Conservation (phyloP, 148 eudicot species). For the Cornus controversa region DNA sequence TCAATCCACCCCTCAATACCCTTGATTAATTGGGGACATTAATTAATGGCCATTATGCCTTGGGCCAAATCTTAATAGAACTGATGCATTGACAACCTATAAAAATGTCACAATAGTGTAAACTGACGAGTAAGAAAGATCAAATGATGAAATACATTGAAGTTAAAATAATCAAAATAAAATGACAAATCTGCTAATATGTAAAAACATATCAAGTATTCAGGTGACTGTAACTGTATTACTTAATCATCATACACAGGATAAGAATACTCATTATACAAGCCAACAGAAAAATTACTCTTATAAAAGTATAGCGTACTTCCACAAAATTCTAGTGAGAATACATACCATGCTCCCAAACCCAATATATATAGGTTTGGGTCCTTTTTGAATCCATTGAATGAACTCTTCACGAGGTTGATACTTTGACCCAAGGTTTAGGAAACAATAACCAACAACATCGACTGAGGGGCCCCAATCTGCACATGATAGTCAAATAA, state of each 20-base stretch:
- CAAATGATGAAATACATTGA: background rate
- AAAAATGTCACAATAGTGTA: background rate
- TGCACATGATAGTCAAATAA: conserved; percentile 34
- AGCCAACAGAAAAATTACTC: background rate
- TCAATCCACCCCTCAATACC: too few species aligned
- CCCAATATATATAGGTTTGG: conserved; percentile 80
- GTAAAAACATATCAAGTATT: background rate
- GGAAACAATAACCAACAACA: conserved; percentile 93
- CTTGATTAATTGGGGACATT: too few species aligned
- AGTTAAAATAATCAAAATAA: too few species aligned
- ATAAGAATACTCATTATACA: background rate
- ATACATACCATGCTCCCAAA: conserved; percentile 97
- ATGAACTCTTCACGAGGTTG: conserved; percentile 67
- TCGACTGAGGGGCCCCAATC: conserved; percentile 95
- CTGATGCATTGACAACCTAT: background rate
- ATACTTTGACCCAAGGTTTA: conserved; percentile 74
- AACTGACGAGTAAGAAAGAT: too few species aligned
- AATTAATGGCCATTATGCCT: background rate
- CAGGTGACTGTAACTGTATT: background rate
- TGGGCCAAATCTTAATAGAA: background rate
- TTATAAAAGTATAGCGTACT: background rate
- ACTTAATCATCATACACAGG: background rate
- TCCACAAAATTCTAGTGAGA: background rate
- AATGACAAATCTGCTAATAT: background rate
- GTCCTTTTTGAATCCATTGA: conserved; percentile 76